Evolutionary conservation across 306 rosid genomes (phyloP).

Genomic region (Vigna nakashimae): DNA sequence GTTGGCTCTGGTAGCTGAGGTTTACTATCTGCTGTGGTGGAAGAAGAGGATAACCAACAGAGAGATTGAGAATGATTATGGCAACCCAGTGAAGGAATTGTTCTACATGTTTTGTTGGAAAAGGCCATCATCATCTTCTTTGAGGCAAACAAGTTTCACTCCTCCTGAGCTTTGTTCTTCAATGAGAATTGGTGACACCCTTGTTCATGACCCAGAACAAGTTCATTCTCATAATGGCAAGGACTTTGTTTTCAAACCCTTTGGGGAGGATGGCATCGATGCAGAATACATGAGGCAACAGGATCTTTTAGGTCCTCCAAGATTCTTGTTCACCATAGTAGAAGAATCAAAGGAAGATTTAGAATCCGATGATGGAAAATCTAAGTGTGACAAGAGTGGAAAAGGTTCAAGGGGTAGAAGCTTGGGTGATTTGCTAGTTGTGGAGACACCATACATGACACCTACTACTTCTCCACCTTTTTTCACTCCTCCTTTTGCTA

Average conservation of each 20-base stretch:
- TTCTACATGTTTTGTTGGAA: constrained; percentile 94
- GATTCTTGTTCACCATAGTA: constrained; percentile 86
- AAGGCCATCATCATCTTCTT: constrained; percentile 59
- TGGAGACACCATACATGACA: constrained; percentile 89
- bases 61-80: constrained; percentile 71
- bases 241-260: constrained; percentile 73
- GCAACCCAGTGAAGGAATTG: constrained; percentile 75
- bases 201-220: constrained; percentile 67
- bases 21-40: constrained; percentile 95
- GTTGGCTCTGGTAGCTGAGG: constrained; percentile 93
- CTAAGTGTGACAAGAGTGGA: constrained; percentile 51
- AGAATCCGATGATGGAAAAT: constrained; percentile 84
- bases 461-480: constrained; percentile 83
- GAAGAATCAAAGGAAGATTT: constrained; percentile 97
- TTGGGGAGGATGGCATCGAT: constrained; percentile 73
- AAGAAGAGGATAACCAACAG: constrained; percentile 81
- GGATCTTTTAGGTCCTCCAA: constrained; percentile 69
- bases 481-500: constrained; percentile 82
- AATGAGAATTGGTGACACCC: constrained; percentile 60
- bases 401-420: constrained; percentile 74
- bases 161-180: constrained; percentile 68
- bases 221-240: constrained; percentile 55
- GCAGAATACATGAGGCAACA: constrained; percentile 76
- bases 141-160: constrained; percentile 64
- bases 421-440: constrained; percentile 78